Evolutionary conservation across 176 grass and related monocot species (phyloP).

Genomic region (Melocanna baccifera): DNA sequence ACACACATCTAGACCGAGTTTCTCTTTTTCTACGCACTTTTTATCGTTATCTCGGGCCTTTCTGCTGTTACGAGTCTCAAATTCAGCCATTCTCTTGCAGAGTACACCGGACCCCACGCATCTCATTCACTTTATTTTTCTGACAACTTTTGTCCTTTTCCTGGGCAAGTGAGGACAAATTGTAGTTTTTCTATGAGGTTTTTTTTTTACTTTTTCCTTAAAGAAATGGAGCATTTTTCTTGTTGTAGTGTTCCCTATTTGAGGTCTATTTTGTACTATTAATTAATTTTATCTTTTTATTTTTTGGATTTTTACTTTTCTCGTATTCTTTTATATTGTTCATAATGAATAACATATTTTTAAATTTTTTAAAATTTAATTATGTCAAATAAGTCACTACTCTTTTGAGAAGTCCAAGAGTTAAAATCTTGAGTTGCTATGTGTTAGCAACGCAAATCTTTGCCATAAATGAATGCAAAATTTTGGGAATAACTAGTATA

Average conservation of each 20-base stretch:
- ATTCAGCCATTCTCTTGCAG: neutral
- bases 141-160: neutral
- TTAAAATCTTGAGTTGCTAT: neutral
- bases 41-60: neutral
- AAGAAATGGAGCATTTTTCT: neutral
- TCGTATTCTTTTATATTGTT: too few species aligned
- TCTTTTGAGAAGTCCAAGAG: neutral
- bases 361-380: too few species aligned
- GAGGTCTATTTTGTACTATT: too few species aligned
- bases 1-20: neutral
- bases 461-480: too few species aligned
- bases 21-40: conserved; percentile 1
- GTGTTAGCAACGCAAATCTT: neutral
- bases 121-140: conserved; percentile 16
- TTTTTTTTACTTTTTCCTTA: neutral
- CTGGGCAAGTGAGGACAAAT: neutral
- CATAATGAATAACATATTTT: too few species aligned
- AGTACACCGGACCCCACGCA: neutral
- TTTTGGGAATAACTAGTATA: neutral
- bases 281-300: too few species aligned
- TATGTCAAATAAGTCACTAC: too few species aligned
- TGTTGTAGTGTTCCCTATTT: neutral
- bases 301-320: too few species aligned
- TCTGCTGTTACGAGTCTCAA: neutral
- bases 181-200: neutral